These are phyloP conservation scores for Tetratostichococcus sp. DNA, from an alignment of 139 green algal species.

Conservation along the genomic window DNA sequence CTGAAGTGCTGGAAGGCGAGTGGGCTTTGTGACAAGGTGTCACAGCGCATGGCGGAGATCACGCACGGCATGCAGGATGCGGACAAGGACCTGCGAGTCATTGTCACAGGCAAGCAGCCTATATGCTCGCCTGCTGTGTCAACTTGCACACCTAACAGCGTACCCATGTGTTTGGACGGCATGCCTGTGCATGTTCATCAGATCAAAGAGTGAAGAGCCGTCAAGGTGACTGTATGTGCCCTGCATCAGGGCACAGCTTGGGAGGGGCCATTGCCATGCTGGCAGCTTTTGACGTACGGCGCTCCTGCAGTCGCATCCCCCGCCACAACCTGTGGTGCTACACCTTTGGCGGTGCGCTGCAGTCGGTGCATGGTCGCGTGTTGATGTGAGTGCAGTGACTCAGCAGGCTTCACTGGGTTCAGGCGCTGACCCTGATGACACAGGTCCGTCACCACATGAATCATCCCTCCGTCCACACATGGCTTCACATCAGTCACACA, in stretches of 20 bases:
- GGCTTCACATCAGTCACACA: too few relatives aligned
- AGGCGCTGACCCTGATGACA: too few relatives aligned
- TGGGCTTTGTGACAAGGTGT: slow-evolving; percentile 2
- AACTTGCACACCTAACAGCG: too few relatives aligned
- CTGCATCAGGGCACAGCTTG: slow-evolving; percentile 33
- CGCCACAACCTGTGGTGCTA: background rate
- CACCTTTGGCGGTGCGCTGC: slow-evolving; percentile 34
- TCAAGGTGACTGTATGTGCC: background rate
- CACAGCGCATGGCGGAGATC: slow-evolving; percentile 4
- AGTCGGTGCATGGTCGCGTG: too few relatives aligned
- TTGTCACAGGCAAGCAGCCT: slow-evolving; percentile 1
- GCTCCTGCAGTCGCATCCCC: background rate
- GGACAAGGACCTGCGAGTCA: background rate
- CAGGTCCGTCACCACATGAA: too few relatives aligned
- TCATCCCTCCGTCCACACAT: too few relatives aligned
- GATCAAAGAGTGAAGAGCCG: too few relatives aligned
- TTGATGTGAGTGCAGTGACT: too few relatives aligned
- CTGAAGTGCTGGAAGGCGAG: background rate
- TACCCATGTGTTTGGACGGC: too few relatives aligned
- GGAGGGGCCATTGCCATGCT: slow-evolving; percentile 38
- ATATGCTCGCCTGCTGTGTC: too few relatives aligned
- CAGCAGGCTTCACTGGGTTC: too few relatives aligned
- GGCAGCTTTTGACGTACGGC: slow-evolving; percentile 20
- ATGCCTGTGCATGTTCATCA: too few relatives aligned
- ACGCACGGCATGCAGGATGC: background rate